Percentiles rank a stretch among this genome's conserved stretches.
Evolutionary conservation across 2,329 filamentous ascomycete species (phyloP).

Genomic region (Chalara sp.): DNA sequence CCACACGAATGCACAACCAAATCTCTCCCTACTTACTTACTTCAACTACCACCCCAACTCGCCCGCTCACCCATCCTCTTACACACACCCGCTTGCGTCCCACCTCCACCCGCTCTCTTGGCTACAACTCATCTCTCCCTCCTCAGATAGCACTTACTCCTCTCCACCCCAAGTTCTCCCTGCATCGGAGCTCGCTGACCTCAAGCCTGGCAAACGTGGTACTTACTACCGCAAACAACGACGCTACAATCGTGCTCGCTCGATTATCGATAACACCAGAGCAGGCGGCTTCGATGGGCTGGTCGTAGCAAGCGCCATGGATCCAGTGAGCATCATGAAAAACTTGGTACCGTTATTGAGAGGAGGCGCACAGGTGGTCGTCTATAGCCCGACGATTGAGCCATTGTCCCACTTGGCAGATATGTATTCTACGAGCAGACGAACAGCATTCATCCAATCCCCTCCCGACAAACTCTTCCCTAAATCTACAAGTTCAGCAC

Average conservation of each 20-base stretch:
- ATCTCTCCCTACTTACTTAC: slow-evolving; percentile 80
- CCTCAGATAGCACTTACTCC: slow-evolving; percentile 66
- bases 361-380: slow-evolving; percentile 76
- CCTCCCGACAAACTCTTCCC: slow-evolving; percentile 38
- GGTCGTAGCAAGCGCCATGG: slow-evolving; percentile 76
- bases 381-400: slow-evolving; percentile 79
- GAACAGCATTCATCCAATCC: slow-evolving; percentile 63
- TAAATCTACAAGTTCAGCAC: slow-evolving; percentile 19
- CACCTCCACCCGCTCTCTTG: slow-evolving; percentile 82
- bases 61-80: slow-evolving; percentile 36
- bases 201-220: slow-evolving; percentile 78
- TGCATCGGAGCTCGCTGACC: slow-evolving; percentile 54
- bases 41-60: slow-evolving; percentile 75
- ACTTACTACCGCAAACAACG: slow-evolving; percentile 85
- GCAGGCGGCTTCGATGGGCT: slow-evolving; percentile 77
- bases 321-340: slow-evolving; percentile 68
- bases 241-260: slow-evolving; percentile 66
- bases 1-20: slow-evolving; percentile 78
- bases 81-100: slow-evolving; percentile 68
- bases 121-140: slow-evolving; percentile 80
- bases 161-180: slow-evolving; percentile 54
- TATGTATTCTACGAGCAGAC: slow-evolving; percentile 72
- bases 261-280: slow-evolving; percentile 68
- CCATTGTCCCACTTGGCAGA: slow-evolving; percentile 73
- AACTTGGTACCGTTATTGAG: slow-evolving; percentile 72